phyloP scores from a whole-genome alignment of 73 alveolate species.

The Paramecium sexaurelia region DNA sequence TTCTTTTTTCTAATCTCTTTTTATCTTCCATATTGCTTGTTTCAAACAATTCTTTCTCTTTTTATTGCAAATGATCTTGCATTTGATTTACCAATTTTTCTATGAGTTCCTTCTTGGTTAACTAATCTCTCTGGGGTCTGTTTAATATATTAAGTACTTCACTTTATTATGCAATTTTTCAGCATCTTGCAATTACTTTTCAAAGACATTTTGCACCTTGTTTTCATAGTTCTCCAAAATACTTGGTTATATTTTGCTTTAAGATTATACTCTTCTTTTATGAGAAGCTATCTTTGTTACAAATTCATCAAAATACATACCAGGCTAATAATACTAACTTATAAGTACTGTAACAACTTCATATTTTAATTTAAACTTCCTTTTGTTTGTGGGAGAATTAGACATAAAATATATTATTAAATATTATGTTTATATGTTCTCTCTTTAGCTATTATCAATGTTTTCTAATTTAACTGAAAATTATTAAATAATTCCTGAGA shows the following conservation, averaged over 20 bases:
- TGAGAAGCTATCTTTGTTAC: neutral
- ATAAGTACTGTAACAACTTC: neutral
- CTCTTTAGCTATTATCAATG: neutral
- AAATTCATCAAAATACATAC: neutral
- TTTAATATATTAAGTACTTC: neutral
- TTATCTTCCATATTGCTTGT: neutral
- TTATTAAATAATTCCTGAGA: neutral
- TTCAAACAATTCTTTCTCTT: slow-evolving; percentile 20
- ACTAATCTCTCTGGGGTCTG: neutral
- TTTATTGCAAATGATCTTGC: neutral
- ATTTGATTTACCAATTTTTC: neutral
- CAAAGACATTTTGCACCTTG: neutral
- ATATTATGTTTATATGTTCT: neutral
- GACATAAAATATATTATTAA: neutral
- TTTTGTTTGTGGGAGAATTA: neutral
- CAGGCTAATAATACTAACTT: neutral
- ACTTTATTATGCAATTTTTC: neutral
- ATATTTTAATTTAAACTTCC: neutral
- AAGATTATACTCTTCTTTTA: neutral
- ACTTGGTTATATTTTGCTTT: neutral
- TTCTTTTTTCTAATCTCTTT: neutral
- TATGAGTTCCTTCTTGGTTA: neutral
- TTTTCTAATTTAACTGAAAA: neutral
- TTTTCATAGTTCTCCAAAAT: neutral
- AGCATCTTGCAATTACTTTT: neutral